These are phyloP conservation scores for Pythium folliculosum DNA, from an alignment of 352 stramenopile species.

Conservation along the genomic window DNA sequence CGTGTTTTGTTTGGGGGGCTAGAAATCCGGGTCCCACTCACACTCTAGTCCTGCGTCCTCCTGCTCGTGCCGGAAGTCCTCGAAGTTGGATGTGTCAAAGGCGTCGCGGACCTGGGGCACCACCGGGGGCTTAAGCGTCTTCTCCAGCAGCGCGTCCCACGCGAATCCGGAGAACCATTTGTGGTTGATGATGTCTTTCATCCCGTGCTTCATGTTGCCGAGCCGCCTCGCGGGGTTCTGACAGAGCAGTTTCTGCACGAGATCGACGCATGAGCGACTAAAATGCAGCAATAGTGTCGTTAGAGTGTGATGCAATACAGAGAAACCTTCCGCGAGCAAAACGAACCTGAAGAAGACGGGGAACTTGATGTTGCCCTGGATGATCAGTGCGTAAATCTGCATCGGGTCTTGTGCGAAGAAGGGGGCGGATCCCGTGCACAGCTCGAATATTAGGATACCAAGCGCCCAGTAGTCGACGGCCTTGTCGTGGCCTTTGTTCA, in stretches of 20 bases:
- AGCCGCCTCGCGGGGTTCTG: slow-evolving; percentile 73
- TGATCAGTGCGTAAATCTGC: slow-evolving; percentile 91
- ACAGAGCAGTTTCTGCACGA: slow-evolving; percentile 89
- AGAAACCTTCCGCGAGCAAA: not conserved
- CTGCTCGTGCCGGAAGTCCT: slow-evolving; percentile 70
- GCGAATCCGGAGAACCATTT: slow-evolving; percentile 77
- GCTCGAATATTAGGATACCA: slow-evolving; percentile 90
- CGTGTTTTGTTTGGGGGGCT: slow-evolving; percentile 19
- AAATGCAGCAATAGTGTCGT: not conserved
- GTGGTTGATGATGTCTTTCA: slow-evolving; percentile 86
- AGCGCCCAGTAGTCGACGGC: slow-evolving; percentile 92
- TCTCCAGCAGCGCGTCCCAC: slow-evolving; percentile 63
- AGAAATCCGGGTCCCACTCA: slow-evolving; percentile 78
- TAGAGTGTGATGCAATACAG: not conserved
- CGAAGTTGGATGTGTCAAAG: slow-evolving; percentile 85
- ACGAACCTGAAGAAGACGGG: slow-evolving; percentile 74
- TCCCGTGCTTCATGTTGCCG: slow-evolving; percentile 84
- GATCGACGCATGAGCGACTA: slow-evolving; percentile 69
- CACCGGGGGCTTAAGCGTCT: slow-evolving; percentile 71
- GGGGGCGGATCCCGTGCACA: slow-evolving; percentile 81
- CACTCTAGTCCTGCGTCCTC: slow-evolving; percentile 64
- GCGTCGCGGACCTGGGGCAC: slow-evolving; percentile 70
- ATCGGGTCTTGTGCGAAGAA: slow-evolving; percentile 92
- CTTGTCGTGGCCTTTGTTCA: slow-evolving; percentile 90
- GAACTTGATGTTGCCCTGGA: slow-evolving; percentile 87